A percentile compares a stretch with the other conserved stretches of the same genome.
phyloP scores from a whole-genome alignment of 768 basidiomycete species.

The Mycena filopes region DNA sequence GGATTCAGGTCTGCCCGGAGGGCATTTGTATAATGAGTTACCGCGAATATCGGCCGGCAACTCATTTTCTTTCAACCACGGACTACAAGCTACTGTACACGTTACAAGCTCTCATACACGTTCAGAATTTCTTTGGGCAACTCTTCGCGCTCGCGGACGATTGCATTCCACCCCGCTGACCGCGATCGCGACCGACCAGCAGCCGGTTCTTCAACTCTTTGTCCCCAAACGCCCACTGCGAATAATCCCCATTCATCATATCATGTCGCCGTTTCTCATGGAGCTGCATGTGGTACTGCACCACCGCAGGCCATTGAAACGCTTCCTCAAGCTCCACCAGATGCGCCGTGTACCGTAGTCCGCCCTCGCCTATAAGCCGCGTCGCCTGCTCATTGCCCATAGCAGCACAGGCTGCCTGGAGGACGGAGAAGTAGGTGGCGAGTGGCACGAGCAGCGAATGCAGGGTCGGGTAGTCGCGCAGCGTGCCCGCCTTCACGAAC shows the following conservation, averaged over 20 bases:
- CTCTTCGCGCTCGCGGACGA: neutral
- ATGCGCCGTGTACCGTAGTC: slow-evolving; percentile 16
- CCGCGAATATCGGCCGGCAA: neutral
- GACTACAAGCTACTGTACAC: too few species aligned
- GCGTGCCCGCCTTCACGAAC: slow-evolving; percentile 13
- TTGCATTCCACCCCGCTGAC: neutral
- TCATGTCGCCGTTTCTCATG: slow-evolving; percentile 12
- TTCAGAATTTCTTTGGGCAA: neutral
- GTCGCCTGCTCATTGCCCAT: slow-evolving; percentile 3
- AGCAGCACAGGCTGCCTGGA: slow-evolving; percentile 1
- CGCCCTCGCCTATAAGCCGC: slow-evolving; percentile 3
- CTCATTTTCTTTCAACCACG: neutral
- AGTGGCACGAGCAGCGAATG: slow-evolving; percentile 14
- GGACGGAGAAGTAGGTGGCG: slow-evolving; percentile 17
- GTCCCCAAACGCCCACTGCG: slow-evolving; percentile 18
- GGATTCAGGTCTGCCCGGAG: too few species aligned
- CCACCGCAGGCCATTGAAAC: slow-evolving; percentile 11
- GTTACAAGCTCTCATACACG: neutral
- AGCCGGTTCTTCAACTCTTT: neutral
- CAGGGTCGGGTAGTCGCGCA: slow-evolving; percentile 12
- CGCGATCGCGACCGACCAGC: neutral
- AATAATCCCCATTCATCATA: slow-evolving; percentile 16
- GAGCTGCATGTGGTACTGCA: slow-evolving; percentile 26
- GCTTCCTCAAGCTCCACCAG: slow-evolving; percentile 13
- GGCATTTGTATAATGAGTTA: too few species aligned